phyloP scores from a whole-genome alignment of 192 early-diverging fungal genomes.

The Endogone sp. region DNA sequence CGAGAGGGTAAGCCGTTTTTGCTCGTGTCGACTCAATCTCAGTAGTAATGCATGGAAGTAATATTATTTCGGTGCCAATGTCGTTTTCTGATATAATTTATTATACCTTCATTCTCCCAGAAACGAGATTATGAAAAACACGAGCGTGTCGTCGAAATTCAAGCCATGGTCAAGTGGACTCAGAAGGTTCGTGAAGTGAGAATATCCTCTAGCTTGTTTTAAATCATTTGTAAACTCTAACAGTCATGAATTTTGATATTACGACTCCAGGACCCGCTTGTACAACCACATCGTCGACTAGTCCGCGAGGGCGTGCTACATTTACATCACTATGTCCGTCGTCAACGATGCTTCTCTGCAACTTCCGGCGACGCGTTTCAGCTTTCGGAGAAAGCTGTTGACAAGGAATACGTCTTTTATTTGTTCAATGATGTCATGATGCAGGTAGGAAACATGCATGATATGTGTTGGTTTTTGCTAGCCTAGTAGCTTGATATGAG shows the following conservation, averaged over 20 bases:
- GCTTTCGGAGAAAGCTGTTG: slow-evolving; percentile 37
- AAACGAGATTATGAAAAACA: slow-evolving; percentile 72
- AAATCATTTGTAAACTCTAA: too few species aligned
- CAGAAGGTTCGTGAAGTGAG: too few species aligned
- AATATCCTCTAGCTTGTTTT: too few species aligned
- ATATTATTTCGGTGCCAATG: too few species aligned
- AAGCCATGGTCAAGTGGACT: slow-evolving; percentile 25
- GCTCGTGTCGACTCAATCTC: too few species aligned
- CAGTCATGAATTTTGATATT: too few species aligned
- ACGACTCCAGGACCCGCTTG: slow-evolving; percentile 27
- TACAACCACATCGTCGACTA: slow-evolving; percentile 50
- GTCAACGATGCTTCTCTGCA: not conserved
- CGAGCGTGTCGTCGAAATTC: slow-evolving; percentile 40
- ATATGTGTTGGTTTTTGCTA: too few species aligned
- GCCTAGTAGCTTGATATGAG: too few species aligned
- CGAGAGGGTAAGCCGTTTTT: slow-evolving; percentile 43
- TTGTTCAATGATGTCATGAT: slow-evolving; percentile 64
- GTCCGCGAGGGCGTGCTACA: slow-evolving; percentile 45
- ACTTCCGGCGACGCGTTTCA: slow-evolving; percentile 20
- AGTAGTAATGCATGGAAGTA: too few species aligned
- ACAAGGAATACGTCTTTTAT: slow-evolving; percentile 45
- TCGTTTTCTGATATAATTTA: too few species aligned
- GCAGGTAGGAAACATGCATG: slow-evolving; percentile 15
- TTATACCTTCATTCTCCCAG: slow-evolving; percentile 13
- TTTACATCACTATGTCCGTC: slow-evolving; percentile 12